phyloP scores from a whole-genome alignment of 2,329 filamentous ascomycete genomes.

The Penicillium sp. region DNA sequence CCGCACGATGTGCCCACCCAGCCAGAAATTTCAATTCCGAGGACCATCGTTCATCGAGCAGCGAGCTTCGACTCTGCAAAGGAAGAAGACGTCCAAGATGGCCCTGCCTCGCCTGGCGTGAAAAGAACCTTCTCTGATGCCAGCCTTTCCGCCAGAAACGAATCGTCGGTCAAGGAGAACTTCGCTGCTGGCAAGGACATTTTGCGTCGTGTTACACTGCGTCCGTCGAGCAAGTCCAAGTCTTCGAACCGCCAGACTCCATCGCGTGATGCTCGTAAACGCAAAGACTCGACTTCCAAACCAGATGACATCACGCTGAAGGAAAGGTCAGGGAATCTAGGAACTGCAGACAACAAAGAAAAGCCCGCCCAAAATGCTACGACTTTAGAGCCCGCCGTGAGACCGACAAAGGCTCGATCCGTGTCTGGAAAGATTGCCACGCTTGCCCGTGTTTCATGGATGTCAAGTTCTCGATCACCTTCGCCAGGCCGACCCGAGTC shows the following conservation, averaged over 20 bases:
- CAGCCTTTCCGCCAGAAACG: conserved; percentile 37
- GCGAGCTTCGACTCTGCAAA: conserved; percentile 58
- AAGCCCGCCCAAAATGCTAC: background rate
- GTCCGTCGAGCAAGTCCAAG: conserved; percentile 29
- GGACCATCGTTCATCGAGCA: conserved; percentile 45
- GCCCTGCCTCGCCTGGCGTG: conserved; percentile 30
- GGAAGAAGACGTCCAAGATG: conserved; percentile 30
- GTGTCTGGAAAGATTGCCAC: conserved; percentile 50
- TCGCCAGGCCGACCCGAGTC: conserved; percentile 13
- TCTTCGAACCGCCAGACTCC: conserved; percentile 23
- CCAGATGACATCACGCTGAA: background rate
- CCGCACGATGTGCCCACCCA: background rate
- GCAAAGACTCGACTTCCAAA: background rate
- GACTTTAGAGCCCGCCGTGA: conserved; percentile 9
- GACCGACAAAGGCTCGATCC: conserved; percentile 41
- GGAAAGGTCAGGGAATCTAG: background rate
- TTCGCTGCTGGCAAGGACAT: conserved; percentile 40
- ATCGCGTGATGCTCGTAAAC: background rate
- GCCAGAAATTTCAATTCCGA: background rate
- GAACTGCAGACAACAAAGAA: conserved; percentile 1
- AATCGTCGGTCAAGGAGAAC: conserved; percentile 35
- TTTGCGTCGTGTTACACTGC: conserved; percentile 38
- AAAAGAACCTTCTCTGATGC: conserved; percentile 50
- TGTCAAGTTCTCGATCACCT: conserved; percentile 27
- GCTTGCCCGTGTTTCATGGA: conserved; percentile 51